Evolutionary conservation across 352 stramenopile genomes (phyloP).

Genomic region (Pythium dissimile): DNA sequence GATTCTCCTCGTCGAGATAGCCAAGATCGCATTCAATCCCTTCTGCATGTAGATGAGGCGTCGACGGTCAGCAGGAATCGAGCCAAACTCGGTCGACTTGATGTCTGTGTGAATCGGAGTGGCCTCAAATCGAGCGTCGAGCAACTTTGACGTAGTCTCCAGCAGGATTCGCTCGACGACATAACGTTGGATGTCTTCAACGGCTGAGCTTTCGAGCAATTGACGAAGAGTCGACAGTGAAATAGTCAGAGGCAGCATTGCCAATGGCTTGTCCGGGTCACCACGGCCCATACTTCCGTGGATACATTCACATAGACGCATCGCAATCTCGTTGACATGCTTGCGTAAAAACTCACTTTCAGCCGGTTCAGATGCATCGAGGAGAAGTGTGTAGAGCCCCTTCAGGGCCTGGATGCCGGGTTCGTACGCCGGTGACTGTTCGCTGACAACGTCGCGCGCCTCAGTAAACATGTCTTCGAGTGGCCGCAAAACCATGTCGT

Average conservation of each 20-base stretch:
- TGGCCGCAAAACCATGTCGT: slow-evolving; percentile 52
- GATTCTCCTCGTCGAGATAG: slow-evolving; percentile 49
- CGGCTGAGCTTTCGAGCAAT: slow-evolving; percentile 54
- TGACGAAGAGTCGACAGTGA: slow-evolving; percentile 63
- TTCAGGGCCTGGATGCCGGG: slow-evolving; percentile 78
- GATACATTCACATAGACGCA: slow-evolving; percentile 71
- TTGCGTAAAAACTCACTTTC: slow-evolving; percentile 66
- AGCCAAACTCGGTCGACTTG: slow-evolving; percentile 35
- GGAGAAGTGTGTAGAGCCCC: slow-evolving; percentile 74
- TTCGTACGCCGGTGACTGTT: slow-evolving; percentile 45
- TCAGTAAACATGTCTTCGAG: slow-evolving; percentile 68
- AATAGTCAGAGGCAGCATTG: slow-evolving; percentile 69
- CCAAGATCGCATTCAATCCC: slow-evolving; percentile 60
- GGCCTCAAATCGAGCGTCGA: slow-evolving; percentile 68
- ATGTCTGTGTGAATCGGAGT: slow-evolving; percentile 40
- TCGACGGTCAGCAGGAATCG: slow-evolving; percentile 8
- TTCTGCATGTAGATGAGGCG: slow-evolving; percentile 70
- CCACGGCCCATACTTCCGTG: slow-evolving; percentile 63
- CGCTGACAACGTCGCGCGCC: slow-evolving; percentile 55
- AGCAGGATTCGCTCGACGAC: slow-evolving; percentile 75
- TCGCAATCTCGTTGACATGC: slow-evolving; percentile 78
- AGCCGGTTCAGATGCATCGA: slow-evolving; percentile 43
- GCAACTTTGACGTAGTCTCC: slow-evolving; percentile 68
- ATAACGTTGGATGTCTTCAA: slow-evolving; percentile 65
- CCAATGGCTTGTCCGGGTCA: slow-evolving; percentile 59